A percentile compares a stretch with the other conserved stretches of the same genome.
Evolutionary conservation across 805 yeast genomes (phyloP).

Genomic region (Candida tammaniensis): DNA sequence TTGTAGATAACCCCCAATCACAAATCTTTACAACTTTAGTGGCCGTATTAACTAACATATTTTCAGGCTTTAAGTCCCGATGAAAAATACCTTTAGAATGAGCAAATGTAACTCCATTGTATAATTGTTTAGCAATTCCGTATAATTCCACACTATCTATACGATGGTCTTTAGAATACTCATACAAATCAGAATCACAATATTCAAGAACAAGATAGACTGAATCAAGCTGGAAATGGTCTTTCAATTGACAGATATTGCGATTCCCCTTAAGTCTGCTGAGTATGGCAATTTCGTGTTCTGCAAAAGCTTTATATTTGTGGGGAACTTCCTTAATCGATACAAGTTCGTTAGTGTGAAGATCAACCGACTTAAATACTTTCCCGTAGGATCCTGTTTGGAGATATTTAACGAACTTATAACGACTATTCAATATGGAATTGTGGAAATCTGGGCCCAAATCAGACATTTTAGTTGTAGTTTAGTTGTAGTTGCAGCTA

Average conservation of each 20-base stretch:
- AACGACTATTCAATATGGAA: conserved; percentile 25
- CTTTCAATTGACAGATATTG: conserved; percentile 57
- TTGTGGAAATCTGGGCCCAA: conserved; percentile 6
- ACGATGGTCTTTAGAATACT: conserved; percentile 4
- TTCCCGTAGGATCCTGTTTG: conserved; percentile 63
- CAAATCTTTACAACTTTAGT: conserved; percentile 51
- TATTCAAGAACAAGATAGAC: conserved; percentile 63
- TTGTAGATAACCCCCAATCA: conserved; percentile 72
- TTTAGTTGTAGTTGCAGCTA: too few relatives aligned
- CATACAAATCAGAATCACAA: conserved; percentile 31
- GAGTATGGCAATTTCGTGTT: conserved; percentile 50
- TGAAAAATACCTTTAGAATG: conserved; percentile 63
- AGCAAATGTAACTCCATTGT: conserved; percentile 49
- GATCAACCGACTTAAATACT: conserved; percentile 53
- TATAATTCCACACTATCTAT: conserved; percentile 26
- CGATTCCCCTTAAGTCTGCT: conserved; percentile 38
- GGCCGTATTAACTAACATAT: conserved; percentile 46
- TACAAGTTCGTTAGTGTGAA: conserved; percentile 29
- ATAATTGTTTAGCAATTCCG: conserved; percentile 47
- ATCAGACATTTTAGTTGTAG: too few relatives aligned
- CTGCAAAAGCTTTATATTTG: conserved; percentile 34
- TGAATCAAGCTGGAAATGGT: conserved; percentile 54
- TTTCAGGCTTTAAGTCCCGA: conserved; percentile 74
- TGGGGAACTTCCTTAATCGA: conserved; percentile 51
- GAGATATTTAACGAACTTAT: conserved; percentile 41